Base-by-base conservation (phyloP, 2,329 filamentous ascomycete species). In the Hypoxylon sp. region DNA sequence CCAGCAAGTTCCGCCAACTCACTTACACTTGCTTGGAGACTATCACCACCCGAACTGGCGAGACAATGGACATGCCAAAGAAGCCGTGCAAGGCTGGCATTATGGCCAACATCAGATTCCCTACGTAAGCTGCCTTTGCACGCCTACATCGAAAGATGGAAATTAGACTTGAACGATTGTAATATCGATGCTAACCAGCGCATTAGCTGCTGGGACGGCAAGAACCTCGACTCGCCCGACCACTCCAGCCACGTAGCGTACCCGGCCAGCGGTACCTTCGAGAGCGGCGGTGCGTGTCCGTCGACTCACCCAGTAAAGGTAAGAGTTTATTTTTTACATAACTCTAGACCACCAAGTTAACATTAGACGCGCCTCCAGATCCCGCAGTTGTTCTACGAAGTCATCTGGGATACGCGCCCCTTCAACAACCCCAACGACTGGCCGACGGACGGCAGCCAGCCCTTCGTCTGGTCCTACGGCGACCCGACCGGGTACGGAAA, bases 211-310 rank as follows among this genome's bases (percentile, higher is more conserved):
- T 87, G 85, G 85, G 80, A 87, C 63, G 85, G 85, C 39, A 78
- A 78, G 44, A 79, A 85, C 67, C 70, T 83, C 51, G 84, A 86
- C 71, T 76, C 80, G 3, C 50, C 78, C 0, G 80, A 86, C 74
- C 84, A 86, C 76, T 80, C 80, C 55, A 83, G 77, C 42, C 86
- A 88, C 72, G 80, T 87, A 71, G 78, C 81, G 4, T 87, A 86
- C 67, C 85, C 85, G 3, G 70, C 52, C 5, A 69, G 66, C 53
- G 72, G 72, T 3, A 74, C 72, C 19, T 73, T 73, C 37, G 69
- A 71, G 69, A 72, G 63, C 57, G 66, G 69, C 26, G 74, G 73
- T n/a, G 52, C 70, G 2, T 76, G 74, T 55, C 73, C 75, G 4
- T 60, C 69, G 22, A 70, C 73, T 1, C 74, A 76, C 52, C 74